A percentile compares a stretch with the other conserved stretches of the same genome.
Evolutionary conservation across 208 protist species (phyloP).

Genomic region (Zelonia costaricensis): DNA sequence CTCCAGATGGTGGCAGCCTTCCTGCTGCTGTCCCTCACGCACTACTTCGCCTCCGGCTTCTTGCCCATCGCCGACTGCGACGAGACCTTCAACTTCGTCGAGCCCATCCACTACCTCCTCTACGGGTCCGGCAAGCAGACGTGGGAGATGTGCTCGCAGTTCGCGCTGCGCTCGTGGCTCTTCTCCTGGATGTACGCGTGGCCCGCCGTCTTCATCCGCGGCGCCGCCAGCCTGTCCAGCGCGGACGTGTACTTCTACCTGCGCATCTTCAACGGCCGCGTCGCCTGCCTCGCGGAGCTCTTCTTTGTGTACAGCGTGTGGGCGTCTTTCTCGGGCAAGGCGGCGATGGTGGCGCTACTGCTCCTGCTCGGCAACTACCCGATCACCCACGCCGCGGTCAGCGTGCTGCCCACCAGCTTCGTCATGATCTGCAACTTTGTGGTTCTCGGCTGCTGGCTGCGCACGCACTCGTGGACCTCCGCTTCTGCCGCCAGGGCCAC

Average conservation of each 20-base stretch:
- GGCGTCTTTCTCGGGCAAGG: slow-evolving; percentile 39
- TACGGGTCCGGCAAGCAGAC: slow-evolving; percentile 95
- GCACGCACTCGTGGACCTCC: slow-evolving; percentile 17
- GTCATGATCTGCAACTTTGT: slow-evolving; percentile 86
- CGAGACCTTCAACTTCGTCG: slow-evolving; percentile 96
- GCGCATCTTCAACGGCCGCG: slow-evolving; percentile 54
- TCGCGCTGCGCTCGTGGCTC: slow-evolving; percentile 89
- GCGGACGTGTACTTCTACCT: slow-evolving; percentile 70
- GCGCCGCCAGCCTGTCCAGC: slow-evolving; percentile 31
- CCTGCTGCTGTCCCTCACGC: slow-evolving; percentile 42
- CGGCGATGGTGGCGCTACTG: slow-evolving; percentile 43
- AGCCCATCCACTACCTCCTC: slow-evolving; percentile 94
- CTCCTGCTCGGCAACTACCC: slow-evolving; percentile 69
- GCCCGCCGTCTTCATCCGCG: slow-evolving; percentile 36
- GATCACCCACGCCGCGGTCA: slow-evolving; percentile 69
- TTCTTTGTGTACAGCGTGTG: slow-evolving; percentile 68
- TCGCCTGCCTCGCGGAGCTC: slow-evolving; percentile 46
- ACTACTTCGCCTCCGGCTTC: slow-evolving; percentile 61
- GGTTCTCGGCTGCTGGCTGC: slow-evolving; percentile 63
- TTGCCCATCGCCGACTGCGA: slow-evolving; percentile 94
- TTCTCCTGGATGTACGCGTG: slow-evolving; percentile 87
- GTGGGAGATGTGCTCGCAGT: slow-evolving; percentile 95
- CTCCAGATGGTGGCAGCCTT: slow-evolving; percentile 51
- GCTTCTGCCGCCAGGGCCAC: background rate
- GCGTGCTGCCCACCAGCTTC: slow-evolving; percentile 85